phyloP scores from a whole-genome alignment of 2,329 filamentous ascomycete genomes.

The Fusarium oligoseptatum region DNA sequence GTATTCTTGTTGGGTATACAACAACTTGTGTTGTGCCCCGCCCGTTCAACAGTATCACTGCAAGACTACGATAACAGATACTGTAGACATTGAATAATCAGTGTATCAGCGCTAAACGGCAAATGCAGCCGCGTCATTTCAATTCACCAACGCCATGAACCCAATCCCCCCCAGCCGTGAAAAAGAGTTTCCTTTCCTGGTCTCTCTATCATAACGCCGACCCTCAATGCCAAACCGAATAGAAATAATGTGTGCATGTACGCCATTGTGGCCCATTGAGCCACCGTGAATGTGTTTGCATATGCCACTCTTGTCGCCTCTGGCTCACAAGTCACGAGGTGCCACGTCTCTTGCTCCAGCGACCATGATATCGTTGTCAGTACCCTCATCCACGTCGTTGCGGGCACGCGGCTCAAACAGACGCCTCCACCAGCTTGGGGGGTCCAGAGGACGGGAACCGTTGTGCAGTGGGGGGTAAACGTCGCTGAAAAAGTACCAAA shows the following conservation, averaged over 20 bases:
- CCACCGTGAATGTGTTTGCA: not conserved
- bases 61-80: slow-evolving; percentile 10
- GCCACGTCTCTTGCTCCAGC: slow-evolving; percentile 59
- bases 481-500: slow-evolving; percentile 98
- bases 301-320: not conserved
- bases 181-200: slow-evolving; percentile 9
- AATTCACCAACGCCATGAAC: slow-evolving; percentile 29
- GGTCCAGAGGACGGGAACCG: slow-evolving; percentile 87
- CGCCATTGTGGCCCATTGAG: not conserved
- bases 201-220: slow-evolving; percentile 35
- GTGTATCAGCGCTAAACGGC: not conserved
- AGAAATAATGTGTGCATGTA: slow-evolving; percentile 9
- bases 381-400: slow-evolving; percentile 62
- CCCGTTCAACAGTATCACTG: not conserved
- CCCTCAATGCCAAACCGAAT: slow-evolving; percentile 25
- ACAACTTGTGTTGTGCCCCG: not conserved
- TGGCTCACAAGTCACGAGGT: slow-evolving; percentile 39
- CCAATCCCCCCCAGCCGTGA: slow-evolving; percentile 8
- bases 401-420: slow-evolving; percentile 76
- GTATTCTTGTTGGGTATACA: not conserved
- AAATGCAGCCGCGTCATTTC: slow-evolving; percentile 3
- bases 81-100: not conserved
- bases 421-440: slow-evolving; percentile 89
- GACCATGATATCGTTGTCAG: slow-evolving; percentile 74
- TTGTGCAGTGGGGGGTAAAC: slow-evolving; percentile 94